A percentile compares a stretch with the other conserved stretches of the same genome.
Evolutionary conservation across 371 early-diverging fungal species (phyloP).

Genomic region (Quaeritorhiza haematococci): DNA sequence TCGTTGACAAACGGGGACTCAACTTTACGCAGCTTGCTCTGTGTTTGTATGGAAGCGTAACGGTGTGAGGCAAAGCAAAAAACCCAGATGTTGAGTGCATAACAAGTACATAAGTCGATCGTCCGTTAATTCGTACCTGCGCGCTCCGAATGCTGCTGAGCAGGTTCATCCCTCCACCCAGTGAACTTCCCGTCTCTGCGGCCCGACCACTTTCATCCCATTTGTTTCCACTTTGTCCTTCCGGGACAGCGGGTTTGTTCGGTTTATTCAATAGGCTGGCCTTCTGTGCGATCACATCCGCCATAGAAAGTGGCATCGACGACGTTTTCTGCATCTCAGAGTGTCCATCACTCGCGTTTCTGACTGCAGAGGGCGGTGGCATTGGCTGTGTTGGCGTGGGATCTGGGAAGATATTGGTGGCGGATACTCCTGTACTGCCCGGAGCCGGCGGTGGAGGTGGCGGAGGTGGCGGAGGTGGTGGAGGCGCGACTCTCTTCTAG

Average conservation of each 20-base stretch:
- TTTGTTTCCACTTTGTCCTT: not conserved
- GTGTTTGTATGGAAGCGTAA: not conserved
- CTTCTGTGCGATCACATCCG: no score
- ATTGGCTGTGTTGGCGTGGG: not conserved
- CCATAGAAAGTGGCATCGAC: not conserved
- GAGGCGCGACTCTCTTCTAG: constrained; percentile 4
- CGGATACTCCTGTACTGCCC: not conserved
- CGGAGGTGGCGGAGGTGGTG: constrained; percentile 23
- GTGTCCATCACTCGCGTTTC: not conserved
- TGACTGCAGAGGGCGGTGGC: no score
- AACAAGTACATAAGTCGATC: no score
- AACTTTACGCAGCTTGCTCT: constrained; percentile 33
- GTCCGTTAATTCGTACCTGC: constrained; percentile 12
- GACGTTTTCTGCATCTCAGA: not conserved
- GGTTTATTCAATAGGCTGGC: not conserved
- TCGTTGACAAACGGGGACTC: constrained; percentile 10
- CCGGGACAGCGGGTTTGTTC: no score
- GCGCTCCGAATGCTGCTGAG: constrained; percentile 25
- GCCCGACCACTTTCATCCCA: constrained; percentile 3
- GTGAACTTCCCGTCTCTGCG: not conserved
- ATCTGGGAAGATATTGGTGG: constrained; percentile 1
- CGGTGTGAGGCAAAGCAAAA: not conserved
- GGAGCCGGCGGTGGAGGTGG: constrained; percentile 22
- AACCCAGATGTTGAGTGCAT: not conserved
- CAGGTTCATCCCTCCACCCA: not conserved